A percentile compares a stretch with the other conserved stretches of the same genome.
These are phyloP conservation scores for Candida oleophila DNA, from an alignment of 805 yeast species.

Conservation along the genomic window DNA sequence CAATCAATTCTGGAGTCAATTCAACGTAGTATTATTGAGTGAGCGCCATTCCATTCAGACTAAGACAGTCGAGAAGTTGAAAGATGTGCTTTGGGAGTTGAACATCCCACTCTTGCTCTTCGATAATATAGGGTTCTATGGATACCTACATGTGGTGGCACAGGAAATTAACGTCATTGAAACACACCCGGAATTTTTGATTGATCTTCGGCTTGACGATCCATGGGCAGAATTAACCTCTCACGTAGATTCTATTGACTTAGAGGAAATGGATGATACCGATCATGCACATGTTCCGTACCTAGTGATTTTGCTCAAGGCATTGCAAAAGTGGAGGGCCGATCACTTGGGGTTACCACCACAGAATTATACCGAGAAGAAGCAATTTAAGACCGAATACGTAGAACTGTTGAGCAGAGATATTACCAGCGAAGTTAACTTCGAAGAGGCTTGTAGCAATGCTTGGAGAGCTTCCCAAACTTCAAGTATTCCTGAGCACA, in stretches of 20 bases:
- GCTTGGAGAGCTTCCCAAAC: conserved; percentile 36
- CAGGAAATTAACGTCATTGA: conserved; percentile 68
- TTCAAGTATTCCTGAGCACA: conserved; percentile 32
- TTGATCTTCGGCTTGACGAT: conserved; percentile 62
- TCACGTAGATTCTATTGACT: conserved; percentile 50
- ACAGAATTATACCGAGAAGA: conserved; percentile 39
- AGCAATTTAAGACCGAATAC: conserved; percentile 28
- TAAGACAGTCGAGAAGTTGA: conserved; percentile 20
- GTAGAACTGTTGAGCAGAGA: conserved; percentile 33
- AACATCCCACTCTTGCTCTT: conserved; percentile 56
- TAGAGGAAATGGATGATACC: conserved; percentile 43
- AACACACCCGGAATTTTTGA: conserved; percentile 57
- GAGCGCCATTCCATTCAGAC: conserved; percentile 21
- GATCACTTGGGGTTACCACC: conserved; percentile 31
- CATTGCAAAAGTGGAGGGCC: conserved; percentile 42
- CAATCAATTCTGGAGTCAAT: conserved; percentile 45
- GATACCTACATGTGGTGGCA: conserved; percentile 51
- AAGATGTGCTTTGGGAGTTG: conserved; percentile 38
- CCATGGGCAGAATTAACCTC: conserved; percentile 71
- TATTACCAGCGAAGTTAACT: conserved; percentile 51
- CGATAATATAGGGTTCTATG: conserved; percentile 63
- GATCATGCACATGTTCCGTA: conserved; percentile 69
- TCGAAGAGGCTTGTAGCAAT: conserved; percentile 36
- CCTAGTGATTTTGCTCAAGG: conserved; percentile 58
- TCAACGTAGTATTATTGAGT: conserved; percentile 47